These are phyloP conservation scores for Clarireedia paspali DNA, from an alignment of 2,329 filamentous ascomycete species.

Conservation along the genomic window DNA sequence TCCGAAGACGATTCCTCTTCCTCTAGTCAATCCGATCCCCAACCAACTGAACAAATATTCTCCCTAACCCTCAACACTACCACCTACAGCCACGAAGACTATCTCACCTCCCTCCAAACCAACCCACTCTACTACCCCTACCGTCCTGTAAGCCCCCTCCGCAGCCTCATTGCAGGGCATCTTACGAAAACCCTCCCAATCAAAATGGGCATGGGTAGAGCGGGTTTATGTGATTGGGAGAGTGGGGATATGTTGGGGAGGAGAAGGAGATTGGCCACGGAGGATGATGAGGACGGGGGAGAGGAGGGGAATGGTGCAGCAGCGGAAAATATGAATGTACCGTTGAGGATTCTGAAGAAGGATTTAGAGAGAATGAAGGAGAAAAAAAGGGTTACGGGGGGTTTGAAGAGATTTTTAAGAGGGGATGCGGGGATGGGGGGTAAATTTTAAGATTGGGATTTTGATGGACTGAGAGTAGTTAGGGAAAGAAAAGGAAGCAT, in stretches of 20 bases:
- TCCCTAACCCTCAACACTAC: slow-evolving; percentile 15
- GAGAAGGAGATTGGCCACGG: background rate
- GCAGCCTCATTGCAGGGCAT: slow-evolving; percentile 19
- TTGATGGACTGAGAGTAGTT: too few relatives aligned
- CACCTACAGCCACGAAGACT: slow-evolving; percentile 10
- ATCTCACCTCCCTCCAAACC: slow-evolving; percentile 10
- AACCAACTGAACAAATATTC: slow-evolving; percentile 10
- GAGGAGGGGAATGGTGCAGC: background rate
- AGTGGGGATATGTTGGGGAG: slow-evolving; percentile 11
- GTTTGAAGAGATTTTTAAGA: background rate
- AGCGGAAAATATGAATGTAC: slow-evolving; percentile 4
- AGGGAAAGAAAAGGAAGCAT: too few relatives aligned
- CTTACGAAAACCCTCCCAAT: slow-evolving; percentile 13
- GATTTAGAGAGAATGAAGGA: background rate
- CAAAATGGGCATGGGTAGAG: slow-evolving; percentile 13
- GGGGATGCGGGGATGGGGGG: background rate
- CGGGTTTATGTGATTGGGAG: slow-evolving; percentile 28
- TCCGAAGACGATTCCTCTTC: background rate
- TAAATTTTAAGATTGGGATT: too few relatives aligned
- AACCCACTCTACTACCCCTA: slow-evolving; percentile 26
- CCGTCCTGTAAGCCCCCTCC: slow-evolving; percentile 12
- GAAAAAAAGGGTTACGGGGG: background rate
- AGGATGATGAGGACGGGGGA: background rate
- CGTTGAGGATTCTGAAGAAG: slow-evolving; percentile 10
- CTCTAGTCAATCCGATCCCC: background rate